Percentiles rank a stretch among this genome's conserved stretches.
Evolutionary conservation across 148 eudicot genomes (phyloP).

Genomic region (Agrostemma githago): DNA sequence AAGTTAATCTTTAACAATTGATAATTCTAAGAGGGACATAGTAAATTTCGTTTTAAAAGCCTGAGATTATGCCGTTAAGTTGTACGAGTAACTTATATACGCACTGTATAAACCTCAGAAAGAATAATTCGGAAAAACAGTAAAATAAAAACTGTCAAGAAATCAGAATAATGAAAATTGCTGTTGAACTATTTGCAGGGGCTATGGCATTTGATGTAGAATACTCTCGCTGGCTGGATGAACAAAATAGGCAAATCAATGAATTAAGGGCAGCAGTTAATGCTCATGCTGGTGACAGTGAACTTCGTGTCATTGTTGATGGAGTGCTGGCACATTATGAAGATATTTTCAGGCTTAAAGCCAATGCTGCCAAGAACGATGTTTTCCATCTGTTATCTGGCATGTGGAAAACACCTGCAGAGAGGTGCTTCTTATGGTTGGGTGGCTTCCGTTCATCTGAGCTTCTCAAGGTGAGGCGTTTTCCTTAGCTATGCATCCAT

Average conservation of each 20-base stretch:
- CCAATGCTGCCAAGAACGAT: conserved; percentile 51
- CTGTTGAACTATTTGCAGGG: conserved; percentile 27
- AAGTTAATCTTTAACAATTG: background rate
- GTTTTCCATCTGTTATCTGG: conserved; percentile 57
- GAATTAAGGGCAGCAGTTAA: conserved; percentile 52
- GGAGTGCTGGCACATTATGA: conserved; percentile 47
- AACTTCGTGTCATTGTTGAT: conserved; percentile 49
- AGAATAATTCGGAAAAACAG: background rate
- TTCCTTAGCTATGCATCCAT: background rate
- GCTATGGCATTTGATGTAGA: conserved; percentile 59
- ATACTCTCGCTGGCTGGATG: conserved; percentile 55
- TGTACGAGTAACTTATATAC: background rate
- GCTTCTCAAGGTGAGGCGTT: conserved; percentile 42
- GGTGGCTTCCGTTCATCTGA: conserved; percentile 62
- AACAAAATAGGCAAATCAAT: conserved; percentile 45
- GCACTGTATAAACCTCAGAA: background rate
- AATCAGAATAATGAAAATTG: conserved; percentile 3
- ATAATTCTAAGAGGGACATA: background rate
- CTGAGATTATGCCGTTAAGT: background rate
- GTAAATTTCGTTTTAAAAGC: background rate
- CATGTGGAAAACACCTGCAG: conserved; percentile 62
- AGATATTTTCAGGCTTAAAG: conserved; percentile 45
- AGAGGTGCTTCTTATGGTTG: conserved; percentile 55
- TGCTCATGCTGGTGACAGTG: conserved; percentile 50
- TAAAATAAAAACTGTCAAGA: background rate